Conservation (phyloP, 2,329 filamentous ascomycete genomes). For the Raffaelea albimanens region DNA sequence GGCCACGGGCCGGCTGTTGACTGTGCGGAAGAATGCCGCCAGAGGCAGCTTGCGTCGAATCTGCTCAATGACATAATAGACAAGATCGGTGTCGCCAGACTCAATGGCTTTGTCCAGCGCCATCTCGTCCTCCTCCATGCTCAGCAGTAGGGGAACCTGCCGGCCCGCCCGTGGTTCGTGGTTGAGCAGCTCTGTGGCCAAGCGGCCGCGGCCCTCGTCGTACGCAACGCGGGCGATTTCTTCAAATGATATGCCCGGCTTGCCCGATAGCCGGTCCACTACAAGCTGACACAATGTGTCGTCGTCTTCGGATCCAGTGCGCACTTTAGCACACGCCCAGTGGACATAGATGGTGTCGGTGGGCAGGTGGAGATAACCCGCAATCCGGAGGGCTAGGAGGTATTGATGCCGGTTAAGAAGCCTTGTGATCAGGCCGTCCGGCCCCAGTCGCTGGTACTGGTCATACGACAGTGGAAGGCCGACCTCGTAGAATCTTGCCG, state of each 20-base stretch:
- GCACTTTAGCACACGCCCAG: conserved; percentile 93
- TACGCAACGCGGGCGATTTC: conserved; percentile 88
- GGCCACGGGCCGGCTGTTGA: conserved; percentile 77
- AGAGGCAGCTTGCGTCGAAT: conserved; percentile 85
- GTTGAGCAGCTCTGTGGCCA: conserved; percentile 85
- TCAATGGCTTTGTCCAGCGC: conserved; percentile 95
- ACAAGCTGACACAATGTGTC: conserved; percentile 79
- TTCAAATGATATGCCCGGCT: conserved; percentile 91
- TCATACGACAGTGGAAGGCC: conserved; percentile 87
- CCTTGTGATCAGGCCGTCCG: conserved; percentile 77
- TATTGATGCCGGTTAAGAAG: conserved; percentile 88
- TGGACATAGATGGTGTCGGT: conserved; percentile 90
- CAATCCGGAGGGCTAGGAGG: conserved; percentile 77
- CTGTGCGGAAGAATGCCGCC: conserved; percentile 83
- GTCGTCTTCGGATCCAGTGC: conserved; percentile 74
- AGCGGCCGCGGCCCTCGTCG: conserved; percentile 79
- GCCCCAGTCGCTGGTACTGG: conserved; percentile 83
- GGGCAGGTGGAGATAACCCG: conserved; percentile 75
- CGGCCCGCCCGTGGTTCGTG: conserved; percentile 92
- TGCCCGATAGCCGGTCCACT: conserved; percentile 76
- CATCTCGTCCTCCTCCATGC: conserved; percentile 92
- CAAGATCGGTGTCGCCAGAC: conserved; percentile 85
- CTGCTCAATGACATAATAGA: conserved; percentile 80
- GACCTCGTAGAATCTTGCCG: conserved; percentile 82
- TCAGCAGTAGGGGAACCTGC: conserved; percentile 85